Percentiles rank a stretch among this genome's conserved stretches.
These are phyloP conservation scores for Rhizopus stolonifer DNA, from an alignment of 371 early-diverging fungal genomes.

Conservation along the genomic window DNA sequence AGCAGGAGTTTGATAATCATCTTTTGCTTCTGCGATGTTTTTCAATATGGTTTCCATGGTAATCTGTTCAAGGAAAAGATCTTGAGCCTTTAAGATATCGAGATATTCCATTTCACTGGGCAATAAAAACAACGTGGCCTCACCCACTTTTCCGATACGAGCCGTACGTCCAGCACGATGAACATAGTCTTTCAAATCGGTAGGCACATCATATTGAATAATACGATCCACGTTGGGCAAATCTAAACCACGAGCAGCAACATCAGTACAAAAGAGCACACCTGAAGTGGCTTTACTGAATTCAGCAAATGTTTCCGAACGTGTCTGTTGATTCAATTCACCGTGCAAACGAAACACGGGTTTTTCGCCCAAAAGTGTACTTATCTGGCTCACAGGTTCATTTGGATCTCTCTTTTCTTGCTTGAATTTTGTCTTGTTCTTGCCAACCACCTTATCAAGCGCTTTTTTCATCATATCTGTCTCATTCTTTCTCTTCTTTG, in stretches of 20 bases:
- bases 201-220: constrained; percentile 98
- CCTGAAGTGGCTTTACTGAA: constrained; percentile 68
- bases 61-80: constrained; percentile 53
- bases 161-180: constrained; percentile 99
- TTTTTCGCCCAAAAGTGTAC: constrained; percentile 57
- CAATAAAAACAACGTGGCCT: constrained; percentile 79
- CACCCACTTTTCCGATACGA: constrained; percentile 85
- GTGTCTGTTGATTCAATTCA: constrained; percentile 74
- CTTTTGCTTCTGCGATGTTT: constrained; percentile 38
- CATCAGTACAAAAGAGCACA: constrained; percentile 94
- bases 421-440: constrained; percentile 18
- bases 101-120: constrained; percentile 90
- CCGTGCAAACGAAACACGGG: constrained; percentile 88
- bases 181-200: constrained; percentile 89
- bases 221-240: constrained; percentile 90
- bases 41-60: constrained; percentile 52
- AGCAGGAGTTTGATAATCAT: constrained; percentile 57
- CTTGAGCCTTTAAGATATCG: constrained; percentile 69
- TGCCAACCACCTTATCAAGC: constrained; percentile 18
- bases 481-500: constrained; percentile 36
- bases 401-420: constrained; percentile 22
- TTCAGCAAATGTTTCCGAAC: constrained; percentile 71
- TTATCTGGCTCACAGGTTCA: constrained; percentile 34
- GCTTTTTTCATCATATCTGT: constrained; percentile 28
- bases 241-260: constrained; percentile 98